phyloP scores from a whole-genome alignment of 2,329 filamentous ascomycete genomes.

The Ampelomyces quisqualis region DNA sequence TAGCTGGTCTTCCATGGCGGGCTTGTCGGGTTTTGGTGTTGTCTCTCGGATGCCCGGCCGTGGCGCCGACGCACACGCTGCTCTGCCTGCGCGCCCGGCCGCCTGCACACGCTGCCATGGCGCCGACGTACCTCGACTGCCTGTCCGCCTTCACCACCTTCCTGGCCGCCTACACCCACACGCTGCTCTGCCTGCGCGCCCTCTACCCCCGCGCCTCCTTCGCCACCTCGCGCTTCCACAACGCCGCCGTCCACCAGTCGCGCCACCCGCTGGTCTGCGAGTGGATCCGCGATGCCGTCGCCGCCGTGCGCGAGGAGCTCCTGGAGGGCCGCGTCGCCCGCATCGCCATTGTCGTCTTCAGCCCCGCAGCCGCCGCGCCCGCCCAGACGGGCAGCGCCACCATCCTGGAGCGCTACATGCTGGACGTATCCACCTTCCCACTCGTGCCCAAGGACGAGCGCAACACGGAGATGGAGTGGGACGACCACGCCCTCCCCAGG shows the following conservation, averaged over 20 bases:
- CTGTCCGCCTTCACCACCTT: constrained; percentile 74
- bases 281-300: constrained; percentile 80
- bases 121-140: constrained; percentile 48
- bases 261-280: constrained; percentile 82
- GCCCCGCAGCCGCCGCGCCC: constrained; percentile 30
- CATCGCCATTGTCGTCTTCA: constrained; percentile 59
- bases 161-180: constrained; percentile 79
- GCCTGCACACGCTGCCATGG: too few relatives aligned
- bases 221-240: constrained; percentile 76
- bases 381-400: constrained; percentile 41
- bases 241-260: constrained; percentile 79
- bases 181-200: constrained; percentile 76
- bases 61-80: constrained; percentile 86
- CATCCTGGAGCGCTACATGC: constrained; percentile 61
- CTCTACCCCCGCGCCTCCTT: constrained; percentile 81
- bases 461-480: constrained; percentile 54
- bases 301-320: constrained; percentile 70
- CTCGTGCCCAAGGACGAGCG: constrained; percentile 49
- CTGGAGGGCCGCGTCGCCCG: constrained; percentile 56
- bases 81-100: constrained; percentile 75
- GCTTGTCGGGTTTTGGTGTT: constrained; percentile 26
- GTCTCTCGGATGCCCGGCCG: too few relatives aligned
- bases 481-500: constrained; percentile 11
- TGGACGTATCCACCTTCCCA: constrained; percentile 60
- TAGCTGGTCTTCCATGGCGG: constrained; percentile 84